Conservation (phyloP, 306 rosid genomes). For the Dalbergia cultrata region DNA sequence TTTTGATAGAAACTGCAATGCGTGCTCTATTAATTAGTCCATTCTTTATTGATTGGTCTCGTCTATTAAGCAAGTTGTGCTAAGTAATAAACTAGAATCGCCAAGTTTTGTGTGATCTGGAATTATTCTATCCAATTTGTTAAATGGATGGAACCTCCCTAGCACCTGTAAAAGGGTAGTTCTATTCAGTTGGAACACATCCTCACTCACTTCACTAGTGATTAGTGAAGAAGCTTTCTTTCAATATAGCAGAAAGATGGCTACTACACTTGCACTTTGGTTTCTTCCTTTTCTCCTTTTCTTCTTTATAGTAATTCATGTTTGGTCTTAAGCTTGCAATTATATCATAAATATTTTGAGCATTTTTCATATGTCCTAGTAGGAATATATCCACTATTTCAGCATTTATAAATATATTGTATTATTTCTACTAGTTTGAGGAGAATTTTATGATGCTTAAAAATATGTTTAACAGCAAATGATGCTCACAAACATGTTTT, state of each 20-base stretch:
- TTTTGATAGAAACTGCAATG: neutral
- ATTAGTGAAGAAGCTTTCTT: slow-evolving; percentile 9
- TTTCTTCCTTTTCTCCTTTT: slow-evolving; percentile 37
- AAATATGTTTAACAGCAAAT: too few species aligned
- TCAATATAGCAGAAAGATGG: slow-evolving; percentile 33
- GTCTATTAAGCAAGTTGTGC: neutral
- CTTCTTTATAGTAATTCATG: slow-evolving; percentile 39
- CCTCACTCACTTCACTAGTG: neutral
- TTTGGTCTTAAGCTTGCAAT: neutral
- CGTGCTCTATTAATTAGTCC: too few species aligned
- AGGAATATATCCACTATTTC: neutral
- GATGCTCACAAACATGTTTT: too few species aligned
- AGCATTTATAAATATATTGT: neutral
- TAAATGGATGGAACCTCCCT: neutral
- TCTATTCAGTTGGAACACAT: neutral
- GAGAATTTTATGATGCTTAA: too few species aligned
- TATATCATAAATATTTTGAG: neutral
- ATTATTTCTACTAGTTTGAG: neutral
- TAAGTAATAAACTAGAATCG: neutral
- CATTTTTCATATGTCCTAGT: neutral
- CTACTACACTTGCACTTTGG: slow-evolving; percentile 26
- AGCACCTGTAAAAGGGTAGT: slow-evolving; percentile 39
- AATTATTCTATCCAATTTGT: neutral
- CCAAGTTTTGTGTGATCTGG: neutral
- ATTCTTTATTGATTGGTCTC: neutral